phyloP scores from a whole-genome alignment of 805 yeast genomes.

The Yamadazyma paraphyllophila region DNA sequence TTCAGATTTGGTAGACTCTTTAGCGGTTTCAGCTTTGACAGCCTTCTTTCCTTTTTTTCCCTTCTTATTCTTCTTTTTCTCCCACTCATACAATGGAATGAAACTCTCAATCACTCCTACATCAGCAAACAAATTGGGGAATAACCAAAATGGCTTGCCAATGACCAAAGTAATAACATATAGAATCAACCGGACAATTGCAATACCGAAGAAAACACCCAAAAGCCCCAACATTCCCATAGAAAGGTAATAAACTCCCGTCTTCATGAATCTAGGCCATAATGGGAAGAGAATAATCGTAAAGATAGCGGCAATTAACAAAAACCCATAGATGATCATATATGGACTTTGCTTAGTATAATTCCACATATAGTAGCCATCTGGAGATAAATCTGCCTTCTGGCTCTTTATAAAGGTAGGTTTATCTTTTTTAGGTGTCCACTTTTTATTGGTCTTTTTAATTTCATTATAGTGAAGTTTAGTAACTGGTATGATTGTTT shows the following conservation, averaged over 20 bases:
- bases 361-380: slow-evolving; percentile 81
- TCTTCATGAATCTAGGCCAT: slow-evolving; percentile 90
- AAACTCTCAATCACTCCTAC: slow-evolving; percentile 93
- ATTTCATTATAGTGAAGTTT: slow-evolving; percentile 72
- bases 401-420: slow-evolving; percentile 59
- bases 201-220: slow-evolving; percentile 71
- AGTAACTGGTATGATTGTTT: slow-evolving; percentile 70
- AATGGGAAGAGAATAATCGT: slow-evolving; percentile 79
- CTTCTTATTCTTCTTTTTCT: slow-evolving; percentile 42
- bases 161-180: slow-evolving; percentile 57
- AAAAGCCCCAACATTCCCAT: slow-evolving; percentile 72
- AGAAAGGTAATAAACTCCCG: slow-evolving; percentile 87
- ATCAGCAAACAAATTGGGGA: slow-evolving; percentile 94
- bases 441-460: slow-evolving; percentile 47
- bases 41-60: neutral
- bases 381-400: slow-evolving; percentile 59
- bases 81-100: slow-evolving; percentile 85
- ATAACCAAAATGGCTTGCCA: slow-evolving; percentile 87
- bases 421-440: slow-evolving; percentile 58
- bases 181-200: slow-evolving; percentile 74
- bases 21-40: slow-evolving; percentile 1
- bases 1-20: slow-evolving; percentile 17
- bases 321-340: slow-evolving; percentile 59
- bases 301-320: slow-evolving; percentile 64
- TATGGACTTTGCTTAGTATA: slow-evolving; percentile 70